Evolutionary conservation across 1,139 yeast species (phyloP), one percentile per base, ranked within the genome.

Genomic region (Geotrichum citri-aurantii): DNA sequence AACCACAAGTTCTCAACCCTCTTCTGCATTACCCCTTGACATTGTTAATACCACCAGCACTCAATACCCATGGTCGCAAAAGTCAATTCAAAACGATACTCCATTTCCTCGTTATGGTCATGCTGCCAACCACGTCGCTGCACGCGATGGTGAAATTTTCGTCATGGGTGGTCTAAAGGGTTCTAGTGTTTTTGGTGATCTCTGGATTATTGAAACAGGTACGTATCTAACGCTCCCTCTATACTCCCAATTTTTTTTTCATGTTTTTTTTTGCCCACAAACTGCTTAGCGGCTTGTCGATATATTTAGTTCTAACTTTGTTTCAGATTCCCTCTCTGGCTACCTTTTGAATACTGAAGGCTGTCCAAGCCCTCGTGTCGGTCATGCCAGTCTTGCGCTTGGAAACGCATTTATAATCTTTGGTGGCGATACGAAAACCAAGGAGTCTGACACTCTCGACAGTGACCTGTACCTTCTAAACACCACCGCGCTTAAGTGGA

Each of bases 51-150:
- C 17, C 19, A 17, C 44, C 21, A 17, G 48, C 61, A 71, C 62
- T 71, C 86, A 67, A 51, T 73, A 71, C 26, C 97, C 97, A 1
- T 92, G 98, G 98, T 80, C 80, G 54, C 80, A 89, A 66, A 81
- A 81, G 65, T 83, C 83, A 67, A 77, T 92, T 48, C 77, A 78
- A 63, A 83, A 88, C 66, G 72, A 74, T 4, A 86, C 95, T 2
- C 98, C 98, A 0, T 91, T 93, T 68, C 98, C 99, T 6, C 81
- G 98, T 52, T 91, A 91, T 71, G 86, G 98, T 66, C 98, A 93
- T 72, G 90, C 96, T 0, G 93, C 97, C 0, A 77, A 88, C 33
- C 78, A 84, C 52, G 77, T 87, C 10, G 85, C 95, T 24, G 95
- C 91, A 31, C 68, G 77, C 19, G 85, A 86, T 62, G 89, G 91